Evolutionary conservation across 805 yeast genomes (phyloP), one percentile per base, ranked within the genome.

Genomic region (Candida tibetensis): DNA sequence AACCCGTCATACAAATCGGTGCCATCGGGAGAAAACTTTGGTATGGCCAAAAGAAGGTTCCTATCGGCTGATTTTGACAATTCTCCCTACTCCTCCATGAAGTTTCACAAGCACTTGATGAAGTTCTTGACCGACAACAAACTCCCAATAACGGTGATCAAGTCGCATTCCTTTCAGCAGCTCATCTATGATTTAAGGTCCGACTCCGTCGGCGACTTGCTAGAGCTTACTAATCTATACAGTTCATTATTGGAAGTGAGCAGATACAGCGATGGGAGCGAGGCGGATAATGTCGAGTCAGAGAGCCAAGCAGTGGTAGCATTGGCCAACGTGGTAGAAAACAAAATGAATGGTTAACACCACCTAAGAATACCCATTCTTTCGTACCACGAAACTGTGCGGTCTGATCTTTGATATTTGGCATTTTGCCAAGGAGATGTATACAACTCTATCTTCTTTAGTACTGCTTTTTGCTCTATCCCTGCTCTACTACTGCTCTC

Each of bases 61-160:
- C 36, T 62, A 5, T 54, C 59, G 13, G 44, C 61, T 4, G 59
- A 60, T 30, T 60, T 56, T 32, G 79, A 74, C 34, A 65, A 65
- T 39, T 36, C 66, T 6, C 69, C 72, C 1, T 76, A 76, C 51
- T 49, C 78, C 1, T 54, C 66, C 13, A 53, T 62, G 51, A 71
- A 68, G 44, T 74, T 77, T 50, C 81, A 74, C 41, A 70, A 68
- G 44, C 76, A 76, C 43, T 53, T 77, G 19, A 59, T 75, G 63
- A 66, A 62, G 44, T 77, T 76, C 40, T 52, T 76, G 27, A 63
- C 71, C 12, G 81, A 76, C n/a, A 73, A 77, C 53, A 74, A 74
- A 48, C 55, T 77, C 8, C 67, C 77, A 0, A 64, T 75, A 21
- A 60, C 58, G 16, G 67, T 69, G 7, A 70, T 75, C n/a, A 72